Conservation (phyloP, 2,329 filamentous ascomycete genomes). For the Xylariaceae sp. region DNA sequence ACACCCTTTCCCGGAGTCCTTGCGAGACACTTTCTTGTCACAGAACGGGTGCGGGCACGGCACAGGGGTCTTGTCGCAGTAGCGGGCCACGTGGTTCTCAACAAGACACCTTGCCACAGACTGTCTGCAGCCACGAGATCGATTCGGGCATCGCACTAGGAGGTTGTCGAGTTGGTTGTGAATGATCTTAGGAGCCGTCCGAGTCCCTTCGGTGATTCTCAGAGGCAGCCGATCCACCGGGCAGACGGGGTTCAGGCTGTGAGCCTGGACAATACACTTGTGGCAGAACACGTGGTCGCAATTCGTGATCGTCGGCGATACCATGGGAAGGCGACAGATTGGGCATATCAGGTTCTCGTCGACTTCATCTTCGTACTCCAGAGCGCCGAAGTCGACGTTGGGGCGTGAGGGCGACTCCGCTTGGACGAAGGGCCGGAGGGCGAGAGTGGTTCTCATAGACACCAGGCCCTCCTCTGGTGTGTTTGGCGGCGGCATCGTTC, state of each 20-base stretch:
- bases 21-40: constrained; percentile 46
- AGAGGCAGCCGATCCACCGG: constrained; percentile 52
- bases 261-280: constrained; percentile 46
- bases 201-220: constrained; percentile 32
- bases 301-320: constrained; percentile 55
- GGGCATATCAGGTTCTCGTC: constrained; percentile 48
- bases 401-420: constrained; percentile 14
- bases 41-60: constrained; percentile 52
- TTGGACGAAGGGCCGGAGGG: constrained; percentile 24
- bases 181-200: constrained; percentile 43
- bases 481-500: constrained; percentile 34
- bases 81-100: constrained; percentile 50
- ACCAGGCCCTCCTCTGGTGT: constrained; percentile 33
- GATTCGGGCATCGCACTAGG: constrained; percentile 54
- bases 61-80: constrained; percentile 52
- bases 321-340: constrained; percentile 56
- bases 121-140: constrained; percentile 44
- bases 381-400: constrained; percentile 40
- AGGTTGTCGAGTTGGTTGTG: constrained; percentile 57
- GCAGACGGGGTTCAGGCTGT: constrained; percentile 42
- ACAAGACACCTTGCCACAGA: constrained; percentile 50
- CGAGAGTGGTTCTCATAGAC: constrained; percentile 23
- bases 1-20: constrained; percentile 48
- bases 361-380: constrained; percentile 39
- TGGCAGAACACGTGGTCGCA: constrained; percentile 64